Conservation (phyloP, 352 stramenopile species). For the Pythium insidiosum region DNA sequence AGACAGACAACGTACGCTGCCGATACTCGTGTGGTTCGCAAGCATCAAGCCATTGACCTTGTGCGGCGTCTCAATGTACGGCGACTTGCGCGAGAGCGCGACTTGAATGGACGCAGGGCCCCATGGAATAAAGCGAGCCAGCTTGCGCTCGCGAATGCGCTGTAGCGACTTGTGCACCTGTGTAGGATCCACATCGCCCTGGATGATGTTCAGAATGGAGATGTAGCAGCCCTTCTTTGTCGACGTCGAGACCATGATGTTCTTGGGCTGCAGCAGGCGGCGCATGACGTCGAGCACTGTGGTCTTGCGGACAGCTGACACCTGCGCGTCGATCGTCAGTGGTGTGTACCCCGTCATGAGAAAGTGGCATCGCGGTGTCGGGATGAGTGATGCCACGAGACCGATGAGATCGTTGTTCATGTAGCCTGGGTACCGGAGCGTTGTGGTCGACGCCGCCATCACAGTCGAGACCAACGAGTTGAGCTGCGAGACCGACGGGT, state of each 20-base stretch:
- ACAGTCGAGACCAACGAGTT: conserved; percentile 99
- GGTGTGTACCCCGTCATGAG: conserved; percentile 99
- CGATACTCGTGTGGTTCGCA: conserved; percentile 98
- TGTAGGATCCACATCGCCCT: conserved; percentile 98
- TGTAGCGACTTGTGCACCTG: conserved; percentile 98
- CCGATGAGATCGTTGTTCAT: conserved; percentile 99
- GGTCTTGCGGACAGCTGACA: conserved; percentile 94
- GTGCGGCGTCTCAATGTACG: conserved; percentile 95
- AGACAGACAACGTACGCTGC: conserved; percentile 51
- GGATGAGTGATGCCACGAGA: conserved; percentile 96
- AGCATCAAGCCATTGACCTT: conserved; percentile 98
- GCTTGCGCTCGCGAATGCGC: conserved; percentile 95
- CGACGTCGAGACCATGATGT: conserved; percentile 99
- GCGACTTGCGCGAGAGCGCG: conserved; percentile 95
- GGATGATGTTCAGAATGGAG: conserved; percentile 99
- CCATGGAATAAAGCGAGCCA: conserved; percentile 98
- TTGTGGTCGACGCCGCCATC: conserved; percentile 98
- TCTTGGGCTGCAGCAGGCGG: conserved; percentile 93
- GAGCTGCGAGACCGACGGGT: conserved; percentile 94
- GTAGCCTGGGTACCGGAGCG: conserved; percentile 95
- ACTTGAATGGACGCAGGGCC: conserved; percentile 98
- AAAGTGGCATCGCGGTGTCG: conserved; percentile 98
- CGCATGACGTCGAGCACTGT: conserved; percentile 99
- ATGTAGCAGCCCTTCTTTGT: conserved; percentile 98
- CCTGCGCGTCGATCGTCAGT: conserved; percentile 90